Conservation (phyloP, 1,284 basidiomycete species). For the Heterobasidion occidentale region DNA sequence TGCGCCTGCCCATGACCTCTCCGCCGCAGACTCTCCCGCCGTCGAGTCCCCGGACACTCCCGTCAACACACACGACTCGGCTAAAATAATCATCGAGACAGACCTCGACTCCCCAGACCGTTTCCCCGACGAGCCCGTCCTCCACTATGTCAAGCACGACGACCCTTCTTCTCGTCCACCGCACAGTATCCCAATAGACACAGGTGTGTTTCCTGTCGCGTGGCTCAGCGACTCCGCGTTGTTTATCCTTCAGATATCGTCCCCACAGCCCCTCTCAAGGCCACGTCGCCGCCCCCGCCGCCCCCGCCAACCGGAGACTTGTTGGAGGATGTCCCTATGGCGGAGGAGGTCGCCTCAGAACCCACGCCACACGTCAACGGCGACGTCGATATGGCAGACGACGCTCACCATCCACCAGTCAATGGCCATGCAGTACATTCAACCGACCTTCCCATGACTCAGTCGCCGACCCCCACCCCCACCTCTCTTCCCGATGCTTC, state of each 20-base stretch:
- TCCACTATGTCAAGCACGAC: slow-evolving; percentile 25
- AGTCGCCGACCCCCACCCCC: slow-evolving; percentile 30
- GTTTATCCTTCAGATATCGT: slow-evolving; percentile 31
- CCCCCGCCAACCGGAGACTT: slow-evolving; percentile 38
- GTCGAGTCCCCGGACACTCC: slow-evolving; percentile 56
- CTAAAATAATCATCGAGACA: slow-evolving; percentile 43
- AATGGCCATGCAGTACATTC: slow-evolving; percentile 24
- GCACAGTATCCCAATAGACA: slow-evolving; percentile 35
- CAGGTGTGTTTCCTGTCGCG: slow-evolving; percentile 30
- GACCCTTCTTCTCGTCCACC: slow-evolving; percentile 38
- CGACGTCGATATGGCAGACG: slow-evolving; percentile 17
- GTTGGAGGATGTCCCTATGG: slow-evolving; percentile 46
- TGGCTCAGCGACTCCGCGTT: slow-evolving; percentile 1
- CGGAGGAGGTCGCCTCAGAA: slow-evolving; percentile 26
- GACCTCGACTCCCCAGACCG: slow-evolving; percentile 48
- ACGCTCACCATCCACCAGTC: slow-evolving; percentile 31
- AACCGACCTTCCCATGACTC: slow-evolving; percentile 24
- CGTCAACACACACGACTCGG: slow-evolving; percentile 35
- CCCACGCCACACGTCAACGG: slow-evolving; percentile 5
- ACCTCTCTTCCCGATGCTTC: slow-evolving; percentile 22
- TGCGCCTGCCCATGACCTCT: slow-evolving; percentile 21
- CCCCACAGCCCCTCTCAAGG: slow-evolving; percentile 34
- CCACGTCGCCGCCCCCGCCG: slow-evolving; percentile 42
- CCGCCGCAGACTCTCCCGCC: slow-evolving; percentile 27
- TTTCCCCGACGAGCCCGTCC: slow-evolving; percentile 45